Conservation (phyloP, 345 rosid species). For the Eutrema japonicum region DNA sequence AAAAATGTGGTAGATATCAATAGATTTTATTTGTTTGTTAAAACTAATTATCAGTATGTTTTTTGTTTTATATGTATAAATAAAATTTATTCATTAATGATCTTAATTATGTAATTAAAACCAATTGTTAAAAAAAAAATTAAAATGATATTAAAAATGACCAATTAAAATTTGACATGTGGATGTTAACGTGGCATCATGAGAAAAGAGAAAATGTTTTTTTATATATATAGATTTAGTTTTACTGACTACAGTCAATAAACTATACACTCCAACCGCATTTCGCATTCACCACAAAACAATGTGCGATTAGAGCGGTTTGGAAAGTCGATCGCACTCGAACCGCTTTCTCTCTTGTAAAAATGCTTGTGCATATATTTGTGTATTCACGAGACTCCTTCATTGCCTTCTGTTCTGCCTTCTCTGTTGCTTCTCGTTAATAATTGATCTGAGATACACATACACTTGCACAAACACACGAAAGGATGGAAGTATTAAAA, state of each 20-base stretch:
- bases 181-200: too few species aligned
- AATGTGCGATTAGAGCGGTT: conserved; percentile 2
- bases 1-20: too few species aligned
- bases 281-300: background rate
- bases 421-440: conserved; percentile 22
- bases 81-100: too few species aligned
- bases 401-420: conserved; percentile 1
- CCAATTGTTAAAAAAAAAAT: too few species aligned
- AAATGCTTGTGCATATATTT: conserved; percentile 4
- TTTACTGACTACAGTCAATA: background rate
- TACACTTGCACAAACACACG: conserved; percentile 28
- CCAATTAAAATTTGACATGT: too few species aligned
- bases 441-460: conserved; percentile 27
- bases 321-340: background rate
- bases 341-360: background rate
- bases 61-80: too few species aligned
- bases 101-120: too few species aligned
- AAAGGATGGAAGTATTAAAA: conserved; percentile 8
- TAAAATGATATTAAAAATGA: too few species aligned
- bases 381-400: conserved; percentile 21
- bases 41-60: too few species aligned
- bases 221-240: too few species aligned
- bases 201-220: too few species aligned
- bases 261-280: background rate
- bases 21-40: too few species aligned